Base-by-base conservation (phyloP, 1,284 basidiomycete genomes). In the Porodaedalea pini region DNA sequence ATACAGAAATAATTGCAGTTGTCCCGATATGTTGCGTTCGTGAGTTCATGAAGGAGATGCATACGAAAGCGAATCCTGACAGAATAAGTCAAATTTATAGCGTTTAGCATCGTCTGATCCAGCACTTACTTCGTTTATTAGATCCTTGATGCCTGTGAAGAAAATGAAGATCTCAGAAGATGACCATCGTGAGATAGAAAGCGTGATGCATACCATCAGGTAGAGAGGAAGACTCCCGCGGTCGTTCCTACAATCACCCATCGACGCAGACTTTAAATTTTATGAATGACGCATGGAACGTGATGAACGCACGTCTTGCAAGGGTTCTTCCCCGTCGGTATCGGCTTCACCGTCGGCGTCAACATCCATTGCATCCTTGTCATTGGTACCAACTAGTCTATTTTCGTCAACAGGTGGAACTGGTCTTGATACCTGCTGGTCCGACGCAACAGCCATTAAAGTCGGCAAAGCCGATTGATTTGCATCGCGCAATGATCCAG, bases 111-210 rank as follows among this genome's bases (percentile, higher is more conserved):
- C n/a, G 41, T 37, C 7, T 21, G 43, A 48, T 11, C 5, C 29
- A 29, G 21, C 7, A 10, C 52, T 40, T 37, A 53, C 58, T 37
- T 60, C 58, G 29, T 60, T 60, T 29, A 60, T 45, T 41, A 60
- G 23, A 29, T 60, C 58, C 31, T 56, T 49, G 36, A 53, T 51
- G 23, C 40, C 48, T 49, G 23, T 23, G 31, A 10, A 36, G 17
- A n/a, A 55, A 13, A 29, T 32, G 6, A 41, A 25, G 39, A 25
- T 1, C n/a, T 31, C 11, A 27, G 6, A 41, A 40, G 6, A 23
- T 17, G 23, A 13, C 57, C 19, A 6, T 57, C 8, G 15, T 36
- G 25, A n/a, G n/a, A 34, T 8, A 19, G 10, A 19, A 2, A 34
- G 13, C 25, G 25, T 1, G 13, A 8, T 6, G 51, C 54, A 37